Base-by-base conservation (phyloP, 1,284 basidiomycete genomes). In the Leccinum proliferum region DNA sequence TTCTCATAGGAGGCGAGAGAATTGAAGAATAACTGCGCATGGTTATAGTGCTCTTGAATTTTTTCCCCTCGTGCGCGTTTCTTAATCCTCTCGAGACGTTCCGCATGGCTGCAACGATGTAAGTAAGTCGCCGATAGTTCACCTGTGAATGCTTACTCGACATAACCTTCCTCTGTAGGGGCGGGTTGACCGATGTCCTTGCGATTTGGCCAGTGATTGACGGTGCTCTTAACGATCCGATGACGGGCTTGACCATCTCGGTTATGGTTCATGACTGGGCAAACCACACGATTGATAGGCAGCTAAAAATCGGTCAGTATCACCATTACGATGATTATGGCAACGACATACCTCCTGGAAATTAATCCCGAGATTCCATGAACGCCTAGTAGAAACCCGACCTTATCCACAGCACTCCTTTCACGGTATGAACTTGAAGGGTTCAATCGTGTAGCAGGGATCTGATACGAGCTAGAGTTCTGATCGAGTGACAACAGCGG, bases 281-380 rank as follows among this genome's bases (percentile, higher is more conserved):
- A 94, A 2, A 93, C 76, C 2, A 91, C 89, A 46, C 87, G 81
- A 73, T 94, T 94, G 68, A 94, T 92, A 4, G 92, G 92, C 34
- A 94, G 77, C 79, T 85, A 67, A 57, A 72, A 74, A 68, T 73
- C 32, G 2, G 18, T 67, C 60, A 15, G 5, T 10, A n/a, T 60
- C 21, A 48, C 12, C 32, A 3, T 21, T 18, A 6, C 15, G 5
- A 14, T 50, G 21, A n/a, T 34, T 15, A 48, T 21, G 41, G 5
- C 8, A 18, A 37, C 0, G 14, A 46, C 68, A n/a, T 57, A 83
- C 83, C 75, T 86, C 82, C 71, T 88, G 78, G 80, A 86, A 90
- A 67, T 90, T 90, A 3, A 90, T 76, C 18, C 93, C 93, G 5
- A 93, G 75, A n/a, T n/a, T n/a, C n/a, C n/a, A n/a, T n/a, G n/a